Conservation (phyloP, 1,284 basidiomycete species). For the Porodaedalea pini region DNA sequence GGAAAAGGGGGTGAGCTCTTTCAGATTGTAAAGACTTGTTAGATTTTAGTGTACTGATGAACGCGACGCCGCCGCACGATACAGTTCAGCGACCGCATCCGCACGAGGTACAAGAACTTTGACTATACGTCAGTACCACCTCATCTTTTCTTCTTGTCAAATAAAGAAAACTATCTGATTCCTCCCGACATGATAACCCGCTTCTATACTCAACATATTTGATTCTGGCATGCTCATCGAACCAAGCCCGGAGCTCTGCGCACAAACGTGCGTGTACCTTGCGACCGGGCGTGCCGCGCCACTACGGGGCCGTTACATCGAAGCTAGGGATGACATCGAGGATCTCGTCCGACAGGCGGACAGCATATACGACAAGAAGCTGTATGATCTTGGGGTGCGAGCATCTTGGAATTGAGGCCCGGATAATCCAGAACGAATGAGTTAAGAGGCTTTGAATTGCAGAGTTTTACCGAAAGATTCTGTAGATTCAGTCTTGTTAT, state of each 20-base stretch:
- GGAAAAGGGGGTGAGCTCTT: slow-evolving; percentile 4
- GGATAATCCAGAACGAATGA: no score
- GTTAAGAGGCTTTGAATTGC: no score
- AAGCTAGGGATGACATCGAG: slow-evolving; percentile 2
- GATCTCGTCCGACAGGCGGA: neutral
- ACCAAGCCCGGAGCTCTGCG: slow-evolving; percentile 2
- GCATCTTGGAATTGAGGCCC: neutral
- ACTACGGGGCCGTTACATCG: slow-evolving; percentile 7
- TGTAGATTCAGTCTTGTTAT: no score
- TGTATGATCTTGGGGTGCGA: neutral
- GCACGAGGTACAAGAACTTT: neutral
- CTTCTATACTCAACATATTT: no score
- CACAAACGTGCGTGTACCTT: slow-evolving; percentile 10
- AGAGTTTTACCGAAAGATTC: no score
- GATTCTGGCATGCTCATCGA: no score
- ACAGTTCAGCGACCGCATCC: no score
- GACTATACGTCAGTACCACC: neutral
- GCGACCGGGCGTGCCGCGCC: slow-evolving; percentile 1
- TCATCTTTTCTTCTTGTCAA: no score
- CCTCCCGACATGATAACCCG: no score
- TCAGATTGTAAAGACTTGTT: neutral
- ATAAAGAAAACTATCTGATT: no score
- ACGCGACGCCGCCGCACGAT: no score
- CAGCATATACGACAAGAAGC: neutral
- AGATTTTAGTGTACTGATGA: neutral